Evolutionary conservation across 805 yeast genomes (phyloP).

Genomic region (Blastobotrys chiropterorum): DNA sequence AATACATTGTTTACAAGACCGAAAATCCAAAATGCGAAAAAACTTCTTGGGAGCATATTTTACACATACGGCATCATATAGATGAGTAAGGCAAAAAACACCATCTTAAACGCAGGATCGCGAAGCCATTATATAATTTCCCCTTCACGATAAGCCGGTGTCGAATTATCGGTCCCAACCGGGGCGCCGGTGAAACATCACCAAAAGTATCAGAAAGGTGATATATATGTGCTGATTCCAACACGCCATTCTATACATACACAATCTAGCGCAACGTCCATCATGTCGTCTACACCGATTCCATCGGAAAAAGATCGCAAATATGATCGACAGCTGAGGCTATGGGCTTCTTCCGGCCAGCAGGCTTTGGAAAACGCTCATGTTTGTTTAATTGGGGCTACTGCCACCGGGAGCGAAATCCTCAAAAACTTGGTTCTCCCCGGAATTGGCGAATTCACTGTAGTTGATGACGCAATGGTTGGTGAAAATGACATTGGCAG

Average conservation of each 20-base stretch:
- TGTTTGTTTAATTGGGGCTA: conserved; percentile 55
- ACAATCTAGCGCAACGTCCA: too few relatives aligned
- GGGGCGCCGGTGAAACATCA: background rate
- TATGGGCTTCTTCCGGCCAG: conserved; percentile 85
- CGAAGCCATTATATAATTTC: background rate
- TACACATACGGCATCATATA: background rate
- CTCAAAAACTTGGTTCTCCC: conserved; percentile 76
- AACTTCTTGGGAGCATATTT: conserved; percentile 1
- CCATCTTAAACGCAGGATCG: too few relatives aligned
- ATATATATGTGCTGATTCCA: too few relatives aligned
- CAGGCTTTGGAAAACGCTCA: conserved; percentile 46
- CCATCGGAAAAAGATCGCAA: conserved; percentile 30
- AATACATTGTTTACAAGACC: conserved; percentile 85
- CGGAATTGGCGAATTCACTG: conserved; percentile 56
- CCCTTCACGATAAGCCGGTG: background rate
- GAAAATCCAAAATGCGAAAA: conserved; percentile 60
- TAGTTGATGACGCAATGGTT: conserved; percentile 46
- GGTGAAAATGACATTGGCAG: conserved; percentile 41
- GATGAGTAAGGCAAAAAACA: too few relatives aligned
- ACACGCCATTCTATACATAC: too few relatives aligned
- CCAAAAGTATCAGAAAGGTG: background rate
- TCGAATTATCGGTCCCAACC: background rate
- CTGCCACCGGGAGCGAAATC: conserved; percentile 53
- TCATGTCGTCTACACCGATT: background rate
- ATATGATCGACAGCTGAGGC: conserved; percentile 81